Conservation (phyloP, 2,329 filamentous ascomycete genomes). For the Grosmannia clavigera region DNA sequence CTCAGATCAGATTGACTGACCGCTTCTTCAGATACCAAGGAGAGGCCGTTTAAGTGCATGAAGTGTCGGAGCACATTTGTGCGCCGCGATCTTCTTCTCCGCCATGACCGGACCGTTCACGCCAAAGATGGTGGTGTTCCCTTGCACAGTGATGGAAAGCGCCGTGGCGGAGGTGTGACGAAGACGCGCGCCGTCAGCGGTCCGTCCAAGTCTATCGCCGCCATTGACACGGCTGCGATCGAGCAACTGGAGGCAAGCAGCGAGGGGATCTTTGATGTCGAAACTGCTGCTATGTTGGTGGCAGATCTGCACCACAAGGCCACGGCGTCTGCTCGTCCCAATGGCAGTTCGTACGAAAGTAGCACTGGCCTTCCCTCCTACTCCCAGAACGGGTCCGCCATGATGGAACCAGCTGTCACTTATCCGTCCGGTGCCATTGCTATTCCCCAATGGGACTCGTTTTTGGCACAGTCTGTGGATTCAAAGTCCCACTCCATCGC, state of each 20-base stretch:
- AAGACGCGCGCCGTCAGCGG: constrained; percentile 52
- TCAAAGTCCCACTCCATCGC: constrained; percentile 64
- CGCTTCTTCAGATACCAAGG: constrained; percentile 70
- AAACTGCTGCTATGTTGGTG: constrained; percentile 97
- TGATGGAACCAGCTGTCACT: constrained; percentile 66
- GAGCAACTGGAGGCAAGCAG: constrained; percentile 88
- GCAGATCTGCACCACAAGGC: constrained; percentile 96
- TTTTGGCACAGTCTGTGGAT: constrained; percentile 62
- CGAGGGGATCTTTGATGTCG: constrained; percentile 87
- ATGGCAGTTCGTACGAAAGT: constrained; percentile 42
- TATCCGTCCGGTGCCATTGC: constrained; percentile 71
- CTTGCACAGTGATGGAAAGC: constrained; percentile 87
- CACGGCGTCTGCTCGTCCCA: constrained; percentile 54
- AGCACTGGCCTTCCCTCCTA: constrained; percentile 51
- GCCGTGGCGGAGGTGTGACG: constrained; percentile 49
- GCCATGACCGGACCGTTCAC: constrained; percentile 96
- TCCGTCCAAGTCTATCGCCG: constrained; percentile 65
- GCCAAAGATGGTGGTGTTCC: constrained; percentile 94
- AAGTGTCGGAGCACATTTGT: constrained; percentile 99
- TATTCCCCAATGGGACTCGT: constrained; percentile 81
- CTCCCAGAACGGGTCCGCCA: constrained; percentile 55
- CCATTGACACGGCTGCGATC: constrained; percentile 66
- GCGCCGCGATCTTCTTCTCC: constrained; percentile 85
- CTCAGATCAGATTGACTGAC: background rate
- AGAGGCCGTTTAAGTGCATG: constrained; percentile 95